Evolutionary conservation across 129 eudicot genomes (phyloP), one percentile per base, ranked within the genome.

Genomic region (Ambrosia trifida): DNA sequence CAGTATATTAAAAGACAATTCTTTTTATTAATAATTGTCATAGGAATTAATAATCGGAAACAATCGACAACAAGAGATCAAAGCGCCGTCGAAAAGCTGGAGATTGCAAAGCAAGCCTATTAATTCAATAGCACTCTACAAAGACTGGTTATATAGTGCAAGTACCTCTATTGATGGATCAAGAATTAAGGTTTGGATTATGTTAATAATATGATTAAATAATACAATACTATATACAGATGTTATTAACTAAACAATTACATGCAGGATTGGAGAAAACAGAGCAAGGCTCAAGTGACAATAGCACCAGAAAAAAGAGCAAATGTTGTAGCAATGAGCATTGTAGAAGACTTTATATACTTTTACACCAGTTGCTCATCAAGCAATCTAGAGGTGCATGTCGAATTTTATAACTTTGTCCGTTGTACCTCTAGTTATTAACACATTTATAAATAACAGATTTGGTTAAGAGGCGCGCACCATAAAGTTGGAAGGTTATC

Each of bases 401-500:
- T 41, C 17, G 32, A n/a, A 73, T 7, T 47, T 5, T 40, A 32
- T 7, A 13, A 17, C 20, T 59, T 32, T 5, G 14, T 4, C 64
- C 16, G 17, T 59, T 32, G 31, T 30, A 31, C 11, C 12, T 60
- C 31, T 62, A 35, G 47, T 36, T 62, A 2, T 4, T 36, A 62
- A 62, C 47, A 17, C 24, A 62, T 35, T 36, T 72, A 6, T 68
- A 66, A 41, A 14, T 63, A 46, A 11, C 86, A 90, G 97, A 90
- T 90, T 44, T 90, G 97, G 97, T 78, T 90, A 76, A 87, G 97
- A 83, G 97, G 97, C 19, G 76, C 97, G 79, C 86, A 83, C 24
- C 95, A 90, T 68, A 90, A 83, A 77, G 97, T 90, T 41, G 97
- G 97, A 72, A 87, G 97, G 70, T 68, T 90, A 82, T 85, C 97